Conservation (phyloP, 2,329 filamentous ascomycete genomes). For the Epichloe bromicola region DNA sequence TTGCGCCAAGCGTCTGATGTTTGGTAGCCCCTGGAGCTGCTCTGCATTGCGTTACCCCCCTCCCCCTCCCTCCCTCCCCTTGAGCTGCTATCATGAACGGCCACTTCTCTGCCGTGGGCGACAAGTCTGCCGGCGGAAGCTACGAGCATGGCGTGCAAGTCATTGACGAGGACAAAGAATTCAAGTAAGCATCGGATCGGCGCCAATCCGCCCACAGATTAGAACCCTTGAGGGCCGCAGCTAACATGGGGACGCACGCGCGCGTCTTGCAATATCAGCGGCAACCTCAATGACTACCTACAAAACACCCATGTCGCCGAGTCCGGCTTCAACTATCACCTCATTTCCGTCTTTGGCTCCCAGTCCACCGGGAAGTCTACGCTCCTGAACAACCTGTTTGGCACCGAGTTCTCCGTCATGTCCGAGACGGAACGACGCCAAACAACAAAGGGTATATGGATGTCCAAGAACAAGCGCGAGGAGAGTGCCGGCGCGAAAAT, state of each 20-base stretch:
- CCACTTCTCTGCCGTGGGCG: slow-evolving; percentile 64
- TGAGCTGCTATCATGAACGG: slow-evolving; percentile 49
- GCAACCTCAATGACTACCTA: slow-evolving; percentile 71
- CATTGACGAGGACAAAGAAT: slow-evolving; percentile 81
- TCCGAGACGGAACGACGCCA: slow-evolving; percentile 85
- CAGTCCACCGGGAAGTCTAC: slow-evolving; percentile 98
- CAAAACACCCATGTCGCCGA: slow-evolving; percentile 65
- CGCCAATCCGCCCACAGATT: not conserved
- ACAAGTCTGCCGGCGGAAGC: slow-evolving; percentile 46
- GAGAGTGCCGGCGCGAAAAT: slow-evolving; percentile 45
- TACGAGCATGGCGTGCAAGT: slow-evolving; percentile 96
- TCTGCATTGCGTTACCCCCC: not conserved
- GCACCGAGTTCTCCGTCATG: slow-evolving; percentile 96
- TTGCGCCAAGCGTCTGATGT: not conserved
- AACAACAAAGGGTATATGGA: slow-evolving; percentile 98
- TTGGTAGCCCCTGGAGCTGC: not conserved
- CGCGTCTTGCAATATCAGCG: slow-evolving; percentile 31
- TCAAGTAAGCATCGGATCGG: slow-evolving; percentile 56
- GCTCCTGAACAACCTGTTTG: slow-evolving; percentile 88
- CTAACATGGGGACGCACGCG: slow-evolving; percentile 1
- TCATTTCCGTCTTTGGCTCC: slow-evolving; percentile 97
- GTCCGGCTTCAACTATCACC: slow-evolving; percentile 96
- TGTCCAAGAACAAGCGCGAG: slow-evolving; percentile 85
- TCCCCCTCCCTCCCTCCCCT: not conserved
- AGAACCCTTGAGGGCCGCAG: not conserved